Evolutionary conservation across 176 grass and related monocot species (phyloP).

Genomic region (Eremochloa ophiuroides): DNA sequence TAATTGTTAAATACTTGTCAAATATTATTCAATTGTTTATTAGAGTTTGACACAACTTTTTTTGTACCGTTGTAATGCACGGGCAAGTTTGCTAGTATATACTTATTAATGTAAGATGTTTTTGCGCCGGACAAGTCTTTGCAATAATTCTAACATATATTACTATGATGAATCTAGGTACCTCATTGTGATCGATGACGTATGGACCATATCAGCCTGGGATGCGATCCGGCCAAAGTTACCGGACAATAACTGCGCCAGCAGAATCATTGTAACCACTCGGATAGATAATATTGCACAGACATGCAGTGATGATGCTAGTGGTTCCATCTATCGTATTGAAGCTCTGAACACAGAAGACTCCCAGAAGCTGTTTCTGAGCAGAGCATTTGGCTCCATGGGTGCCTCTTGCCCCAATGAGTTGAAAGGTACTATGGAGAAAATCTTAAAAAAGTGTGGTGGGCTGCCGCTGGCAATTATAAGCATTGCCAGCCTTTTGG

Average conservation of each 20-base stretch:
- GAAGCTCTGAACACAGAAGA: accelerated
- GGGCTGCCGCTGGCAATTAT: slow-evolving; percentile 4
- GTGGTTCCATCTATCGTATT: background rate
- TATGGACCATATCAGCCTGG: background rate
- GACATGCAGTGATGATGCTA: background rate
- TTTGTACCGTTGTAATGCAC: too few species aligned
- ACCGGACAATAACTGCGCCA: background rate
- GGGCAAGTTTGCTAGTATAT: too few species aligned
- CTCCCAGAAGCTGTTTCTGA: background rate
- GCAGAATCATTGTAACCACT: slow-evolving; percentile 9
- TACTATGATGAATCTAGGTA: background rate
- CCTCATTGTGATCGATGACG: slow-evolving; percentile 17
- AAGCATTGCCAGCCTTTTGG: background rate
- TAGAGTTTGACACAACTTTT: too few species aligned
- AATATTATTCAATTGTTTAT: too few species aligned
- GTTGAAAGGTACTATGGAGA: accelerated
- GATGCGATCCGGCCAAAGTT: background rate
- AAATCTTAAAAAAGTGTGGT: background rate
- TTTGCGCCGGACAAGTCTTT: too few species aligned
- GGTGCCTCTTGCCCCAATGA: background rate
- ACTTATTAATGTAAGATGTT: too few species aligned
- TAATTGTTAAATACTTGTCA: too few species aligned
- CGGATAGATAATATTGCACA: background rate
- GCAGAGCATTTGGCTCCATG: background rate
- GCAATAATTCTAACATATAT: background rate